Conservation (phyloP, 192 early-diverging fungal genomes). For the Jimgerdemannia flammicorona region DNA sequence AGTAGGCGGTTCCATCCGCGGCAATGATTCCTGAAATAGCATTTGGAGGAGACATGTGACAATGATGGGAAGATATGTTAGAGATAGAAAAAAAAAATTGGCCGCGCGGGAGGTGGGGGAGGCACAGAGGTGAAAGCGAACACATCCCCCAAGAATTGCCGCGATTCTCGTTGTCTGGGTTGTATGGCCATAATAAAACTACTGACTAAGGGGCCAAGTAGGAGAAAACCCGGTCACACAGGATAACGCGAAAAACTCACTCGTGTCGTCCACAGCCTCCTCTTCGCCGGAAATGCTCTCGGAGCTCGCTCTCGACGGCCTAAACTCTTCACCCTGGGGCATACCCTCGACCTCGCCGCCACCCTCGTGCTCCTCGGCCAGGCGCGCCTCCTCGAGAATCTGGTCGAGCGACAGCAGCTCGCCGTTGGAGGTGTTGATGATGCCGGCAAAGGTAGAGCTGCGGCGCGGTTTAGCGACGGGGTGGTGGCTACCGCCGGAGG, state of each 20-base stretch:
- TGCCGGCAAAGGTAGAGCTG: not conserved
- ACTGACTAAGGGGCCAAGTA: not conserved
- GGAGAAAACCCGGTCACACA: not conserved
- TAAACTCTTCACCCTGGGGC: not conserved
- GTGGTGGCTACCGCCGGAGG: not conserved
- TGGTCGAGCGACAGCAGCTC: slow-evolving; percentile 4
- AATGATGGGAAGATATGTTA: not conserved
- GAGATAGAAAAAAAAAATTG: not conserved
- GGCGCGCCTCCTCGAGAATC: slow-evolving; percentile 2
- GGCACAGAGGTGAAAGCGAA: no score
- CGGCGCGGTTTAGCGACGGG: not conserved
- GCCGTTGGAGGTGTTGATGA: not conserved
- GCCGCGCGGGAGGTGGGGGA: not conserved
- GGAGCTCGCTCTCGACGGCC: not conserved
- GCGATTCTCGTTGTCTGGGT: no score
- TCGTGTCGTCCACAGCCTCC: not conserved
- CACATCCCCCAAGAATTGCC: no score
- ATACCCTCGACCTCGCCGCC: not conserved
- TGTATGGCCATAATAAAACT: no score
- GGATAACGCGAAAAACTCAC: not conserved
- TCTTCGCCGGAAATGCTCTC: not conserved
- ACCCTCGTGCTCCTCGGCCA: not conserved
- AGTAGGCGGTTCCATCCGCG: not conserved
- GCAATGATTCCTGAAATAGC: not conserved
- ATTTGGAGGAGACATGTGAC: not conserved